Evolutionary conservation across 2,329 filamentous ascomycete species (phyloP).

Genomic region (Achaetomium macrosporum): DNA sequence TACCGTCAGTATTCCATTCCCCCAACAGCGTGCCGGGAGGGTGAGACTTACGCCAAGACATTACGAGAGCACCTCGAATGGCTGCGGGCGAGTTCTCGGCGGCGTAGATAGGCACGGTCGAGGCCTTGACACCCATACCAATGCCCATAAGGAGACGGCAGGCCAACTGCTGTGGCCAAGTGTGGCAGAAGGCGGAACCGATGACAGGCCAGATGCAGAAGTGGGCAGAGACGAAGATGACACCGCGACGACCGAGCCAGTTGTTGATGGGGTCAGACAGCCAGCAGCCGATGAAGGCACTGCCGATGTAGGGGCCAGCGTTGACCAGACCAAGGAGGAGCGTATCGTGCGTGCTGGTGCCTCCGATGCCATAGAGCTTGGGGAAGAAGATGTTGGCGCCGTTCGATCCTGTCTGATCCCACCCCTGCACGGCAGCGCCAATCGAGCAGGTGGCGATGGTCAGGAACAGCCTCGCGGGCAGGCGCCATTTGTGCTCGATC

Average conservation of each 20-base stretch:
- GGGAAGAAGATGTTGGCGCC: conserved; percentile 60
- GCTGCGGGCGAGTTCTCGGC: conserved; percentile 66
- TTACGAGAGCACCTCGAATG: conserved; percentile 70
- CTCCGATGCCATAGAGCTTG: conserved; percentile 43
- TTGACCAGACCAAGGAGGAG: conserved; percentile 63
- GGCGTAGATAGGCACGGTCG: conserved; percentile 68
- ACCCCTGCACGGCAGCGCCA: conserved; percentile 64
- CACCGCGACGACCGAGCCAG: conserved; percentile 42
- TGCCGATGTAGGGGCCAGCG: conserved; percentile 45
- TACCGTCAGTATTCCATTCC: conserved; percentile 3
- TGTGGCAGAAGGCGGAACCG: conserved; percentile 64
- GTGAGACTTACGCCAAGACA: conserved; percentile 61
- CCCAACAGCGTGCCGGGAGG: neutral
- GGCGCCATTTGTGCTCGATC: conserved; percentile 60
- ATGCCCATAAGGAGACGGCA: conserved; percentile 70
- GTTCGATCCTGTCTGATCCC: conserved; percentile 61
- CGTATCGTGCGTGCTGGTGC: conserved; percentile 29
- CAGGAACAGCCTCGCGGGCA: conserved; percentile 56
- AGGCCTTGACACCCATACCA: conserved; percentile 69
- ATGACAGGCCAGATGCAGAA: conserved; percentile 66
- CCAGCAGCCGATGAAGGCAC: conserved; percentile 53
- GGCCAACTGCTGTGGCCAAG: conserved; percentile 65
- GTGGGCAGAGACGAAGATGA: conserved; percentile 69
- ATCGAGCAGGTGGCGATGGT: conserved; percentile 64
- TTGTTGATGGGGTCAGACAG: conserved; percentile 53